Percentiles rank a stretch among this genome's conserved stretches.
phyloP scores from a whole-genome alignment of 2,329 filamentous ascomycete genomes.

The Beauveria caledonica region DNA sequence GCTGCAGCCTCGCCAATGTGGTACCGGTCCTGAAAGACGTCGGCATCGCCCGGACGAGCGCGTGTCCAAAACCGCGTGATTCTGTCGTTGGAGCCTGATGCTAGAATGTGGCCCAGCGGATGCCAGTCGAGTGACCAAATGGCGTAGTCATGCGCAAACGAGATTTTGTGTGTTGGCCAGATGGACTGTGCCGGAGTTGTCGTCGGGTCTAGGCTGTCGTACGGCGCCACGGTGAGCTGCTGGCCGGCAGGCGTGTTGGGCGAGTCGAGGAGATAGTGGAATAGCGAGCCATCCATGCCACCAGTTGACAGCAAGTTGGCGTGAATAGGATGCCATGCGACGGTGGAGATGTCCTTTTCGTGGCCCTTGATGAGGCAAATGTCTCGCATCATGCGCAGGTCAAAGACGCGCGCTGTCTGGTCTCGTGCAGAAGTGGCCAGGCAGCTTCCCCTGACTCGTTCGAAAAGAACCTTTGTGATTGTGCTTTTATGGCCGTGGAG shows the following conservation, averaged over 20 bases:
- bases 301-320: slow-evolving; percentile 83
- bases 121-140: slow-evolving; percentile 99
- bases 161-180: slow-evolving; percentile 78
- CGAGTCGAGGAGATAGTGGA: slow-evolving; percentile 93
- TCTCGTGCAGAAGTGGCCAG: slow-evolving; percentile 90
- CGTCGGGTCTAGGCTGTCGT: slow-evolving; percentile 72
- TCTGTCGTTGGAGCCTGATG: slow-evolving; percentile 91
- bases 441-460: slow-evolving; percentile 73
- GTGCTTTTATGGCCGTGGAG: slow-evolving; percentile 97
- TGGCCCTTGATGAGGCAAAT: slow-evolving; percentile 89
- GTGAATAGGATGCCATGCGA: slow-evolving; percentile 92
- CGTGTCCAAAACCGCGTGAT: slow-evolving; percentile 97
- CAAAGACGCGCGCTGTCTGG: slow-evolving; percentile 86
- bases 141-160: slow-evolving; percentile 85
- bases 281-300: slow-evolving; percentile 79
- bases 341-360: slow-evolving; percentile 88
- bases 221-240: slow-evolving; percentile 66
- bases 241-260: slow-evolving; percentile 75
- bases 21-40: slow-evolving; percentile 81
- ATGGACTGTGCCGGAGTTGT: slow-evolving; percentile 84
- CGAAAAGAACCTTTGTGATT: slow-evolving; percentile 87
- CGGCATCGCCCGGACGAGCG: slow-evolving; percentile 77
- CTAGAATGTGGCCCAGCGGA: slow-evolving; percentile 87
- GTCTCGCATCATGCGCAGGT: slow-evolving; percentile 96
- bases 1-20: slow-evolving; percentile 92